phyloP scores from a whole-genome alignment of 352 stramenopile species.

The Sclerospora graminicola region DNA sequence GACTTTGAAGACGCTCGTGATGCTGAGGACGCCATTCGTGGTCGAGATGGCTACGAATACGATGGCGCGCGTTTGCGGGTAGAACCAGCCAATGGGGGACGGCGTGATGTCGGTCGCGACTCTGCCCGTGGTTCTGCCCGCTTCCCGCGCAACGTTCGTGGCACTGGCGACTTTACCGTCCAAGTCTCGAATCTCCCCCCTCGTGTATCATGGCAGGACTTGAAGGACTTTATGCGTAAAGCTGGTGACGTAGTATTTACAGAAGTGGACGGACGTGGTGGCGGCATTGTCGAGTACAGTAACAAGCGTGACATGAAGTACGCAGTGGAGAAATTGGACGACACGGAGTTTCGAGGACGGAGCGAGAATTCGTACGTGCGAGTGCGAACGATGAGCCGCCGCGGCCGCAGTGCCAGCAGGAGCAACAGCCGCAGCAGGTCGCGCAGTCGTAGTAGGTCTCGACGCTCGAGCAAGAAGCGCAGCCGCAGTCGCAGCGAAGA shows the following conservation, averaged over 20 bases:
- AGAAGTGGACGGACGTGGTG: constrained; percentile 56
- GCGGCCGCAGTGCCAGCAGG: constrained; percentile 21
- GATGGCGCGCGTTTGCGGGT: constrained; percentile 48
- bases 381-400: constrained; percentile 19
- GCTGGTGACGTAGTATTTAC: constrained; percentile 56
- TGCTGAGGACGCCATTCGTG: constrained; percentile 52
- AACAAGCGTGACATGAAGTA: constrained; percentile 66
- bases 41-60: constrained; percentile 43
- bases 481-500: constrained; percentile 25
- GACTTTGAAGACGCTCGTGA: constrained; percentile 65
- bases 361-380: constrained; percentile 43
- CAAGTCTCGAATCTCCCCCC: constrained; percentile 45
- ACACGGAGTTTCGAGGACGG: constrained; percentile 43
- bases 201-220: constrained; percentile 49
- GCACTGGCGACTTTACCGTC: constrained; percentile 42
- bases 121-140: constrained; percentile 10
- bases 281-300: constrained; percentile 55
- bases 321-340: constrained; percentile 55
- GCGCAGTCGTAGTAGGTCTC: constrained; percentile 27
- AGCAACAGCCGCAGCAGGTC: constrained; percentile 33
- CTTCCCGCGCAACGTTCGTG: constrained; percentile 38
- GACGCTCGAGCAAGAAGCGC: constrained; percentile 24
- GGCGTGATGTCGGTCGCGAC: constrained; percentile 11
- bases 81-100: constrained; percentile 34
- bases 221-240: constrained; percentile 63